Evolutionary conservation across 805 yeast species (phyloP), one percentile per base, ranked within the genome.

Genomic region (Barnettozyma vustinii): DNA sequence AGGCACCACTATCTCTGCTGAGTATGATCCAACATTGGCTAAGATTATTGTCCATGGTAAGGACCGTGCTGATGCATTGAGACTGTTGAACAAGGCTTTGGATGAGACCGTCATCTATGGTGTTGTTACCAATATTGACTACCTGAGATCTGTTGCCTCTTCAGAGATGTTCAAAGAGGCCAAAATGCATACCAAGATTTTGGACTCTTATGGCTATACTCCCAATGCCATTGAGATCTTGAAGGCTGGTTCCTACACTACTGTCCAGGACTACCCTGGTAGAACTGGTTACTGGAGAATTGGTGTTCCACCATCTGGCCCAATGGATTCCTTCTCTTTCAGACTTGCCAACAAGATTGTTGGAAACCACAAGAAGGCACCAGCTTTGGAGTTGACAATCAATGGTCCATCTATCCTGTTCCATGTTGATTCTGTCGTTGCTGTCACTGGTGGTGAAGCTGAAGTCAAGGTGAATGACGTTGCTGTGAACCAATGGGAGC

Each of bases 281-380:
- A 83, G 99, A 72, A 74, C 74, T 47, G 84, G 89, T n/a, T 65
- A 76, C 52, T 71, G 75, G 75, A 67, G 73, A 59, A 64, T 71
- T 48, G 99, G 99, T 65, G 98, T 92, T 48, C 99, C 99, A 23
- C 98, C 98, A 8, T 88, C 96, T 37, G 99, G 99, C 42, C 97
- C 98, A 51, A 94, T 92, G 98, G 99, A 92, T 69, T 79, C 83
- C 52, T 91, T 83, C 60, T 83, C 97, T 5, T 91, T 91, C 73
- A 77, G 97, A 60, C 66, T 88, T 53, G 97, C 96, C 19, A 92
- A 92, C 72, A 74, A 86, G 63, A 81, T 88, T 60, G 98, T 92
- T 41, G 98, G 97, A 52, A 94, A 92, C 68, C 79, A 83, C 56
- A 69, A 74, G 54, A 71, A 76, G 41, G 85, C 97, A 10, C 96